Conservation (phyloP, 306 rosid species). For the Trichosanthes cucumerina region DNA sequence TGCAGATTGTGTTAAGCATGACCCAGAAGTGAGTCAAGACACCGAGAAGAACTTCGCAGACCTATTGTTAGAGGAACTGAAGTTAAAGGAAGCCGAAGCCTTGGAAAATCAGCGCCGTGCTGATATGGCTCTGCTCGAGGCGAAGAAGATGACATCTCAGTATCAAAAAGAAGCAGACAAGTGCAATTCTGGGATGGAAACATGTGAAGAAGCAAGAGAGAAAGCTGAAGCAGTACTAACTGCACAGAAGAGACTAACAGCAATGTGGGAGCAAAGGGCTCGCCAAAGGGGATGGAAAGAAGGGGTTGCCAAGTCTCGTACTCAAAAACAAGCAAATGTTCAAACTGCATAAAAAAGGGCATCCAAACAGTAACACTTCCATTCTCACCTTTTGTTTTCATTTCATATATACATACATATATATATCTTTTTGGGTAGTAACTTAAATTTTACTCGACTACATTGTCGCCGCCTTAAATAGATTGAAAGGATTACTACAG, state of each 20-base stretch:
- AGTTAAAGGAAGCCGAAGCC: conserved; percentile 66
- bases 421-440: not conserved
- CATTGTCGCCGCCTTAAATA: not conserved
- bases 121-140: conserved; percentile 91
- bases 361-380: conserved; percentile 6
- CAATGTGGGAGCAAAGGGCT: conserved; percentile 87
- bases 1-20: conserved; percentile 90
- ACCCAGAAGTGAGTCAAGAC: conserved; percentile 76
- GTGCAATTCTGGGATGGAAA: conserved; percentile 98
- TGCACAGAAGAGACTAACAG: conserved; percentile 62
- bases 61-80: conserved; percentile 79
- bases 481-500: not conserved
- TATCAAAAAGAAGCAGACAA: conserved; percentile 98
- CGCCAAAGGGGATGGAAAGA: conserved; percentile 97
- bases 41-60: conserved; percentile 82
- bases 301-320: conserved; percentile 45
- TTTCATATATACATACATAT: not conserved
- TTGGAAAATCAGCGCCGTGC: conserved; percentile 61
- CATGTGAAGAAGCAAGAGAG: conserved; percentile 95
- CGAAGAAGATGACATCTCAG: conserved; percentile 91
- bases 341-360: conserved; percentile 35
- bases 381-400: not conserved
- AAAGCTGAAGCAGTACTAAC: conserved; percentile 59
- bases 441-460: not conserved
- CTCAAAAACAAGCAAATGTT: conserved; percentile 47